These are phyloP conservation scores for Picochlorum sp. DNA, from an alignment of 139 green algal species.

Conservation along the genomic window DNA sequence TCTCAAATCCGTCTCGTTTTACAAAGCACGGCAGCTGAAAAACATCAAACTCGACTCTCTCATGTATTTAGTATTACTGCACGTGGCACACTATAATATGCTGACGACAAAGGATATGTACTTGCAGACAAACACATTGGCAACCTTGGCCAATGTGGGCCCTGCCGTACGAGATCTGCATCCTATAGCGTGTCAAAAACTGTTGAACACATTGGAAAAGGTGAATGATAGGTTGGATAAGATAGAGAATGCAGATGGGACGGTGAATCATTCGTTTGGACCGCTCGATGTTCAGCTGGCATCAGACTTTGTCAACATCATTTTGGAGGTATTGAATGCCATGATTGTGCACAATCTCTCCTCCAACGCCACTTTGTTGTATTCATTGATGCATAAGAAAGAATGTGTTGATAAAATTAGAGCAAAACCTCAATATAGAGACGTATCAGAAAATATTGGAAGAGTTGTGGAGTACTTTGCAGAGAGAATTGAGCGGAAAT, in stretches of 20 bases:
- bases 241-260: too few species aligned
- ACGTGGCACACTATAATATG: constrained; percentile 60
- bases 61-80: constrained; percentile 66
- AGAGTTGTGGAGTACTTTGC: constrained; percentile 51
- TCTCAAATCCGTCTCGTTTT: constrained; percentile 56
- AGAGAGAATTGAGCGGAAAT: constrained; percentile 34
- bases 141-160: constrained; percentile 76
- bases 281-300: constrained; percentile 56
- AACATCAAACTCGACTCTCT: constrained; percentile 62
- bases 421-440: constrained; percentile 44
- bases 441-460: constrained; percentile 63
- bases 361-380: constrained; percentile 62
- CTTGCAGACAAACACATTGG: constrained; percentile 84
- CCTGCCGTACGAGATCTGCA: constrained; percentile 56
- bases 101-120: constrained; percentile 63
- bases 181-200: constrained; percentile 61
- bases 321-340: constrained; percentile 80
- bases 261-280: too few species aligned
- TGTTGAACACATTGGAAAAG: constrained; percentile 51
- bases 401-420: constrained; percentile 29
- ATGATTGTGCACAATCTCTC: constrained; percentile 52
- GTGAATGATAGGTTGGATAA: not conserved
- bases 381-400: constrained; percentile 75
- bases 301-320: constrained; percentile 72
- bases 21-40: constrained; percentile 55